phyloP scores from a whole-genome alignment of 805 yeast genomes.

The Lachancea kluyveri region DNA sequence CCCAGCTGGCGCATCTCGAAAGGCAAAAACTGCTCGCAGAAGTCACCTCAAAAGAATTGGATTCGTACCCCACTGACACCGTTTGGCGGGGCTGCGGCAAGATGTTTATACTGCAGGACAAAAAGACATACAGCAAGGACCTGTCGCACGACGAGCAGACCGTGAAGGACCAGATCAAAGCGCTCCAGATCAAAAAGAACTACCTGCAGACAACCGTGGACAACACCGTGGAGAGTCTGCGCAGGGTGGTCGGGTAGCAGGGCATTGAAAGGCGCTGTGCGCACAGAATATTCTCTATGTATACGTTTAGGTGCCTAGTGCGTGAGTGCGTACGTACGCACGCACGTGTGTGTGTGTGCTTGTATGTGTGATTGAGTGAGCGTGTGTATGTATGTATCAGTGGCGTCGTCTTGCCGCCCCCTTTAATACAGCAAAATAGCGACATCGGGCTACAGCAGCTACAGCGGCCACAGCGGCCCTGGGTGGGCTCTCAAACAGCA shows the following conservation, averaged over 20 bases:
- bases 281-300: too few species aligned
- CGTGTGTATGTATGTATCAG: too few species aligned
- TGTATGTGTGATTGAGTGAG: too few species aligned
- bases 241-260: conserved; percentile 9
- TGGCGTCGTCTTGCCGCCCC: too few species aligned
- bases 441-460: too few species aligned
- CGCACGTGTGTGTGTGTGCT: too few species aligned
- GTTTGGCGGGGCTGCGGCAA: conserved; percentile 89
- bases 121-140: conserved; percentile 40
- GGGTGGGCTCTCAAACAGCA: conserved; percentile 65
- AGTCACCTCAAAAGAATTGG: conserved; percentile 52
- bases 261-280: too few species aligned
- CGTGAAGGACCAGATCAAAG: conserved; percentile 51
- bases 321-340: too few species aligned
- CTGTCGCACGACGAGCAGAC: conserved; percentile 47
- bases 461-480: too few species aligned
- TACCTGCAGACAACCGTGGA: conserved; percentile 74
- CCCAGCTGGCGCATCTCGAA: conserved; percentile 24
- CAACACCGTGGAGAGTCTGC: conserved; percentile 62
- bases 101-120: conserved; percentile 45
- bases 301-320: too few species aligned
- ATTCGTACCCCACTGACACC: conserved; percentile 38
- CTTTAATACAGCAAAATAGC: too few species aligned
- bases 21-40: conserved; percentile 42
- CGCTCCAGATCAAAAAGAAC: conserved; percentile 58